Evolutionary conservation across 116 monocot genomes (phyloP).

Genomic region (Trichopus zeylanicus): DNA sequence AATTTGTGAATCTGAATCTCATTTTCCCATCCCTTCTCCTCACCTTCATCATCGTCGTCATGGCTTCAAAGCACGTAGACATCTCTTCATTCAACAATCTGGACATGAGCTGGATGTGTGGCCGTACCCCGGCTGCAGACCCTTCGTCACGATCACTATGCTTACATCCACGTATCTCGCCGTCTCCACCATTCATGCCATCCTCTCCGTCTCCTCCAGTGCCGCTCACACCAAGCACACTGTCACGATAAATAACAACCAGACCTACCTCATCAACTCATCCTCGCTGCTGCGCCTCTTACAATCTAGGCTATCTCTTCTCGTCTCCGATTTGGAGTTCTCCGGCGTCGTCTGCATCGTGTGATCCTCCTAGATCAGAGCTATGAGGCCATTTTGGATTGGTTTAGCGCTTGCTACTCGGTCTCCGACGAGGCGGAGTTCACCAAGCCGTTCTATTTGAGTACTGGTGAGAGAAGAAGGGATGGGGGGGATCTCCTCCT

Average conservation of each 20-base stretch:
- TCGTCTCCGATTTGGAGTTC: conserved; percentile 23
- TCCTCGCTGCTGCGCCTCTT: conserved; percentile 53
- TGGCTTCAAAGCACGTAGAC: conserved; percentile 19
- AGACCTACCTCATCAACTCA: conserved; percentile 63
- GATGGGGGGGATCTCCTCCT: conserved; percentile 79
- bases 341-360: conserved; percentile 49
- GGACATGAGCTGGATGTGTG: conserved; percentile 58
- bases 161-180: conserved; percentile 16
- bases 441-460: conserved; percentile 47
- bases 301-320: conserved; percentile 17
- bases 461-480: conserved; percentile 74
- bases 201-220: conserved; percentile 44
- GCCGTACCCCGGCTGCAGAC: conserved; percentile 51
- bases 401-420: conserved; percentile 67
- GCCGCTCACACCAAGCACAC: conserved; percentile 50
- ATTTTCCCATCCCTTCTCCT: conserved; percentile 28
- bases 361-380: conserved; percentile 32
- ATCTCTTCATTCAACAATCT: conserved; percentile 73
- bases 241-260: conserved; percentile 52
- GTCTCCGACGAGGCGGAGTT: conserved; percentile 54
- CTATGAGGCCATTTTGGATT: conserved; percentile 54
- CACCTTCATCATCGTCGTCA: background rate
- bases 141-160: conserved; percentile 47
- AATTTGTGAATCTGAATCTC: no score
- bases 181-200: conserved; percentile 54